Percentiles rank a stretch among this genome's conserved stretches.
Conservation (phyloP, 352 stramenopile genomes). For the Pythium plurisporium region DNA sequence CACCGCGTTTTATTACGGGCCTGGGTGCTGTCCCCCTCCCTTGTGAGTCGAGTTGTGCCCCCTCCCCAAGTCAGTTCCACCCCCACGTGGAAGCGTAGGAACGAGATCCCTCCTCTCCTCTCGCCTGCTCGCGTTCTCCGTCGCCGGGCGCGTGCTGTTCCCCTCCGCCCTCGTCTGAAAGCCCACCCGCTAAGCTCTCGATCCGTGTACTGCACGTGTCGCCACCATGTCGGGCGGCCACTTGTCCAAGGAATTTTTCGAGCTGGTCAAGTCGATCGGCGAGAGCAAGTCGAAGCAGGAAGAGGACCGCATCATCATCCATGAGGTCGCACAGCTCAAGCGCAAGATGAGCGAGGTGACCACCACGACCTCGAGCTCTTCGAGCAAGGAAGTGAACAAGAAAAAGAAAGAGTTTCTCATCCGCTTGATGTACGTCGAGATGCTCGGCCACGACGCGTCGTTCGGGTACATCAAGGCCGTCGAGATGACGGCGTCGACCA, state of each 20-base stretch:
- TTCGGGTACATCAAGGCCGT: slow-evolving; percentile 99
- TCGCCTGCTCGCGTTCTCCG: background rate
- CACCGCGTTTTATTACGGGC: slow-evolving; percentile 16
- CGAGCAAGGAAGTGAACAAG: slow-evolving; percentile 85
- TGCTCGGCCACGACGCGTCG: slow-evolving; percentile 99
- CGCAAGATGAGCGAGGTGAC: slow-evolving; percentile 91
- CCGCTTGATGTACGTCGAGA: slow-evolving; percentile 99
- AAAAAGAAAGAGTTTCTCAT: slow-evolving; percentile 99
- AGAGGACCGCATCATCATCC: slow-evolving; percentile 98
- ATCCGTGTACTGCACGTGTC: background rate
- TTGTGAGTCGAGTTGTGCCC: background rate
- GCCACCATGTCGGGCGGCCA: slow-evolving; percentile 80
- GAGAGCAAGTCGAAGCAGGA: slow-evolving; percentile 99
- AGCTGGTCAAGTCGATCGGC: slow-evolving; percentile 99
- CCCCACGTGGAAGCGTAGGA: slow-evolving; percentile 17
- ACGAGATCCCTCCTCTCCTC: background rate
- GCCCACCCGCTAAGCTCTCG: background rate
- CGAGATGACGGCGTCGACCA: slow-evolving; percentile 97
- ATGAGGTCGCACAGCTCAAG: slow-evolving; percentile 95
- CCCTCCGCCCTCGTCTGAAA: background rate
- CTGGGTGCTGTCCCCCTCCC: slow-evolving; percentile 2
- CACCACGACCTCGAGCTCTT: slow-evolving; percentile 62
- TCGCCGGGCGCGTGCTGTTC: background rate
- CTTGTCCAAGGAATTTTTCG: slow-evolving; percentile 98
- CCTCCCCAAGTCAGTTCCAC: slow-evolving; percentile 19